Conservation (phyloP, 2,329 filamentous ascomycete genomes). For the Penicillium sp. region DNA sequence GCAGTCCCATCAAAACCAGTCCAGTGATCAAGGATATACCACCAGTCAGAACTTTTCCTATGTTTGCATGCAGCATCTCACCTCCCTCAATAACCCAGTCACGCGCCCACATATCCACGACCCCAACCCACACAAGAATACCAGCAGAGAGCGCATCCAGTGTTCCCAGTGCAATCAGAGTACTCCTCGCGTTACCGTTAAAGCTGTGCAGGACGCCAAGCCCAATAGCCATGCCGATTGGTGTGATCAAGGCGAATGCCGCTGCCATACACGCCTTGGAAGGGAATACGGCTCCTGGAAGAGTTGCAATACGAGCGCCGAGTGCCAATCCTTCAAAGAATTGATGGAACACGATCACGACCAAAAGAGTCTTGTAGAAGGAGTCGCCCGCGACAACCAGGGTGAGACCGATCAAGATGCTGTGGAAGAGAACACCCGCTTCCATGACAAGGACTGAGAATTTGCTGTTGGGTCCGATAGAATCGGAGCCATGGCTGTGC, state of each 20-base stretch:
- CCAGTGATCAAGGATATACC: slow-evolving; percentile 57
- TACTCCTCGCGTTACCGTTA: slow-evolving; percentile 68
- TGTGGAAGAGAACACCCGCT: slow-evolving; percentile 71
- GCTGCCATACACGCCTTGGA: slow-evolving; percentile 57
- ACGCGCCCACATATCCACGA: slow-evolving; percentile 74
- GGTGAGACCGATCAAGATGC: slow-evolving; percentile 51
- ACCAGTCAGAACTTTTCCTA: slow-evolving; percentile 50
- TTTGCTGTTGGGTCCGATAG: slow-evolving; percentile 44
- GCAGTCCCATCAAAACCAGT: slow-evolving; percentile 65
- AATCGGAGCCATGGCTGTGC: slow-evolving; percentile 35
- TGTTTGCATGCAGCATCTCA: slow-evolving; percentile 54
- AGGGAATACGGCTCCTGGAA: slow-evolving; percentile 38
- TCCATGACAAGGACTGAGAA: slow-evolving; percentile 67
- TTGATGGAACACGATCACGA: slow-evolving; percentile 73
- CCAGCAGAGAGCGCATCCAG: slow-evolving; percentile 70
- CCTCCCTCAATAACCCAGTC: slow-evolving; percentile 65
- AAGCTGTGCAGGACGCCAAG: slow-evolving; percentile 66
- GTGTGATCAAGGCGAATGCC: slow-evolving; percentile 67
- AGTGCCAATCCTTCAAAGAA: slow-evolving; percentile 74
- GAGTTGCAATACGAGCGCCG: slow-evolving; percentile 64
- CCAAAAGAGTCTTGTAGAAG: slow-evolving; percentile 51
- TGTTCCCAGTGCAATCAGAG: slow-evolving; percentile 67
- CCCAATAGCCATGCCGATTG: slow-evolving; percentile 75
- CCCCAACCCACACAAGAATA: slow-evolving; percentile 72
- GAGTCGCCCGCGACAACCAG: slow-evolving; percentile 49